Percentiles rank a stretch among this genome's conserved stretches.
These are phyloP conservation scores for Conidiobolus incongruus DNA, from an alignment of 371 early-diverging fungal species.

Conservation along the genomic window DNA sequence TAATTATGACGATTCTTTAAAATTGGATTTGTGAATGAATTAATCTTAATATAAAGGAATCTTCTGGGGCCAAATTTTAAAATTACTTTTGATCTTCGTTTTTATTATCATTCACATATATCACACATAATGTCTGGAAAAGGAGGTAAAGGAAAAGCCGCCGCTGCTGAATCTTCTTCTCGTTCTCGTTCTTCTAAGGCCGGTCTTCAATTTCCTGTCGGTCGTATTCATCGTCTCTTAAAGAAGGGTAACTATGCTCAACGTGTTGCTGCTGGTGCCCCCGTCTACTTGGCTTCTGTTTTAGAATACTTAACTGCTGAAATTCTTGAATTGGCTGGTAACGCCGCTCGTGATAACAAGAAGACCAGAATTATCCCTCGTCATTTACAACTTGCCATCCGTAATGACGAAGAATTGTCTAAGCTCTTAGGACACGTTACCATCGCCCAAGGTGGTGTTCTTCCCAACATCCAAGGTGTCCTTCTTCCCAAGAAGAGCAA, in stretches of 20 bases:
- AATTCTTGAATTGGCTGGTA: conserved; percentile 90
- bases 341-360: conserved; percentile 90
- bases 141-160: conserved; percentile 29
- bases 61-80: too few species aligned
- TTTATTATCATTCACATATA: too few species aligned
- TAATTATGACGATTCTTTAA: too few species aligned
- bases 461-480: conserved; percentile 63
- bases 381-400: conserved; percentile 78
- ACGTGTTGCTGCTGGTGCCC: conserved; percentile 85
- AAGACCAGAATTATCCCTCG: conserved; percentile 85
- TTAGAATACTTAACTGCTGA: conserved; percentile 93
- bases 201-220: conserved; percentile 89
- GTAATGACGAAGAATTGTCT: conserved; percentile 92
- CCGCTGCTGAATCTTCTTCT: conserved; percentile 25
- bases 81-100: too few species aligned
- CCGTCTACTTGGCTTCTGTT: conserved; percentile 87
- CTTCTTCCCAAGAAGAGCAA: conserved; percentile 48
- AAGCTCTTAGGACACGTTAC: conserved; percentile 78
- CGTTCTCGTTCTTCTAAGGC: conserved; percentile 57
- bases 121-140: too few species aligned
- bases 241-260: conserved; percentile 90
- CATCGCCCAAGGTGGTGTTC: conserved; percentile 72
- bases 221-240: conserved; percentile 89
- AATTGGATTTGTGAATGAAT: too few species aligned
- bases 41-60: too few species aligned